These are phyloP conservation scores for Babesia divergens DNA, from an alignment of 169 alveolate genomes.

Conservation along the genomic window DNA sequence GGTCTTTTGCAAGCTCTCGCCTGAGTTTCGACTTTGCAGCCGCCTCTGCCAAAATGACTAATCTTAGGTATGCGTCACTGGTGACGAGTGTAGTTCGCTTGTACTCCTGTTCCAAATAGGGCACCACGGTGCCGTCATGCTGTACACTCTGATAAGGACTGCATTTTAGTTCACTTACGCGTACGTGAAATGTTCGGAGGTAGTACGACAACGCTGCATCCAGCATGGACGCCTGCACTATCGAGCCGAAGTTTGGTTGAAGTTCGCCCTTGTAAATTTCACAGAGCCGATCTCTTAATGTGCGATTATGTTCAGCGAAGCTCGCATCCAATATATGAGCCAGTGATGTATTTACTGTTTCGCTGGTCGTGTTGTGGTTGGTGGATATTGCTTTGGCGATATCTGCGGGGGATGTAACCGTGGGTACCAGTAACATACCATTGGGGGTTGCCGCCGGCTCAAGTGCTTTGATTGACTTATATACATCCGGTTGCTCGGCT, in stretches of 20 bases:
- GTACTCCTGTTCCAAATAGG: conserved; percentile 14
- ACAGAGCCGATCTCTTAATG: neutral
- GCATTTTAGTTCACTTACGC: neutral
- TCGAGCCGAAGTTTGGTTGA: neutral
- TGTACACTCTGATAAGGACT: neutral
- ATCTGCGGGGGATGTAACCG: neutral
- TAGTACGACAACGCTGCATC: conserved; percentile 17
- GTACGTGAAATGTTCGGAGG: neutral
- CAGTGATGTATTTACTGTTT: neutral
- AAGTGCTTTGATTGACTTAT: neutral
- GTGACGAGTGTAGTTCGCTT: conserved; percentile 10
- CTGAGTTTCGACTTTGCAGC: conserved; percentile 6
- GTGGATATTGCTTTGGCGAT: conserved; percentile 13
- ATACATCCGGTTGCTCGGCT: neutral
- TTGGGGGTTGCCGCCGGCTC: neutral
- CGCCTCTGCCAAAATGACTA: conserved; percentile 5
- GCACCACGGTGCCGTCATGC: neutral
- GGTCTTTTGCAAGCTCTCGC: neutral
- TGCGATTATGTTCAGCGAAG: neutral
- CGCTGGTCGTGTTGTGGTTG: neutral
- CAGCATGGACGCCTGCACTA: conserved; percentile 6
- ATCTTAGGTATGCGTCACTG: conserved; percentile 9
- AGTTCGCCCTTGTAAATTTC: conserved; percentile 4
- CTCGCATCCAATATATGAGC: conserved; percentile 11
- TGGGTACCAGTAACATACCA: neutral